Conservation (phyloP, 2,329 filamentous ascomycete genomes). For the Fusarium coffeatum region DNA sequence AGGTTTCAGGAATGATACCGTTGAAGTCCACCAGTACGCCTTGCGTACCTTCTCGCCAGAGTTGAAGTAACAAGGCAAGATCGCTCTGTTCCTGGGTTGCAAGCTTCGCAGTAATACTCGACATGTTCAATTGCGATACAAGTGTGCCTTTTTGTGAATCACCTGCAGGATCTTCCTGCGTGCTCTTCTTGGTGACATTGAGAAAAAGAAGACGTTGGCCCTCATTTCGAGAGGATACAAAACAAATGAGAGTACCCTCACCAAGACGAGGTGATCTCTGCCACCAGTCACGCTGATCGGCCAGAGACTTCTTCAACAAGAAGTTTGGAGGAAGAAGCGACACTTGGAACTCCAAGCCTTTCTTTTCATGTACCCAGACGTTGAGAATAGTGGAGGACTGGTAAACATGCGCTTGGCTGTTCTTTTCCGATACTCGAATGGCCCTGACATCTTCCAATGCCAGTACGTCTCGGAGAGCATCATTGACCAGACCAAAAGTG, state of each 20-base stretch:
- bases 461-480: background rate
- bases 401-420: constrained; percentile 2
- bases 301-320: background rate
- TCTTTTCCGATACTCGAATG: background rate
- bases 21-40: constrained; percentile 32
- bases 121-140: background rate
- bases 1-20: constrained; percentile 21
- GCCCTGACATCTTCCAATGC: background rate
- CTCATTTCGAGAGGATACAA: background rate
- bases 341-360: background rate
- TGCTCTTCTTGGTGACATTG: constrained; percentile 1
- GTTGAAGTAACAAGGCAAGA: background rate
- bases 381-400: background rate
- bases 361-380: background rate
- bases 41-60: background rate
- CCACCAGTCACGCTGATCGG: constrained; percentile 18
- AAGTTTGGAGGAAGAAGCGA: background rate
- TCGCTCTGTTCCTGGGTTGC: background rate
- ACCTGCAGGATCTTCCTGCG: background rate
- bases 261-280: constrained; percentile 10
- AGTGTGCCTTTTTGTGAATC: background rate
- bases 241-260: constrained; percentile 21
- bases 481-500: constrained; percentile 7
- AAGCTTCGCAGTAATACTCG: constrained; percentile 18
- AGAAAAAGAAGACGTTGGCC: constrained; percentile 3